A percentile compares a stretch with the other conserved stretches of the same genome.
These are phyloP conservation scores for Amaranthus palmeri DNA, from an alignment of 148 eudicot genomes.

Conservation along the genomic window DNA sequence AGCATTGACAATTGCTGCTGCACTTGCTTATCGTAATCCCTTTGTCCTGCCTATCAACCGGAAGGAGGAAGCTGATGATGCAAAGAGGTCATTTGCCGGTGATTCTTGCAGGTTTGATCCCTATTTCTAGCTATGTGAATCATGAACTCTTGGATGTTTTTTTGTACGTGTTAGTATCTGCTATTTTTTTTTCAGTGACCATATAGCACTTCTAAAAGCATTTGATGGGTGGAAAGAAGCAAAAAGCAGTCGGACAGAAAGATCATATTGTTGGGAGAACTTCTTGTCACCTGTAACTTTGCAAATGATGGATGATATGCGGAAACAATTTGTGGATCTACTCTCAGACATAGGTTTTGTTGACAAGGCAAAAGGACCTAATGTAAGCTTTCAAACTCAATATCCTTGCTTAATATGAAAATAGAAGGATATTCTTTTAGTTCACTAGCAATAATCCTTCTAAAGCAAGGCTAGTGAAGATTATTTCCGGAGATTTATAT, in stretches of 20 bases:
- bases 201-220: conserved; percentile 95
- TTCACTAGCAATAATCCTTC: no score
- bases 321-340: conserved; percentile 76
- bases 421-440: no score
- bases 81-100: conserved; percentile 93
- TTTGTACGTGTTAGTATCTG: background rate
- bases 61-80: conserved; percentile 94
- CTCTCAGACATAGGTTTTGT: conserved; percentile 81
- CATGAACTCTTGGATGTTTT: background rate
- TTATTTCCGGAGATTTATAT: no score
- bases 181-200: conserved; percentile 53
- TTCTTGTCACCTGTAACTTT: conserved; percentile 72
- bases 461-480: no score
- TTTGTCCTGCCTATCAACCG: conserved; percentile 89
- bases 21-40: conserved; percentile 89
- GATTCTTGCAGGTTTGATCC: conserved; percentile 80
- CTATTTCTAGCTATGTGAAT: background rate
- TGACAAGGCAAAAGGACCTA: conserved; percentile 74
- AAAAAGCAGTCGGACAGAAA: conserved; percentile 58
- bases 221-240: conserved; percentile 96
- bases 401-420: no score
- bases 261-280: conserved; percentile 84
- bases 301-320: conserved; percentile 96
- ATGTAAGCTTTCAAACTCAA: conserved; percentile 42
- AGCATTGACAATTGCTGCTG: conserved; percentile 86